Evolutionary conservation across 306 rosid genomes (phyloP), one percentile per base, ranked within the genome.

Genomic region (Prinsepia uniflora): DNA sequence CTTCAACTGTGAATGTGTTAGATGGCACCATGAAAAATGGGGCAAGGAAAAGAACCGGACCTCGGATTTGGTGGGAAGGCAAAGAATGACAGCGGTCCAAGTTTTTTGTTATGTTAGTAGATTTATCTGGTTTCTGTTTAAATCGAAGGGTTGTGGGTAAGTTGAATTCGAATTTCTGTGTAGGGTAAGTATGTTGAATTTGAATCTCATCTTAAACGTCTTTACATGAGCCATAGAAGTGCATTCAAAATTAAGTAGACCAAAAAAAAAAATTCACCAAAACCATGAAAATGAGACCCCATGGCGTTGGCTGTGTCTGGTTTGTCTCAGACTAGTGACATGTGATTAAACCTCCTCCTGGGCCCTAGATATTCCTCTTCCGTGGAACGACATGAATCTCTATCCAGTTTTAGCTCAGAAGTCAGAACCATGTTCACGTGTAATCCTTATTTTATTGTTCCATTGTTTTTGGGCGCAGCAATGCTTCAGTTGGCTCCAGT

Each of bases 11-110:
- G 45, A 54, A 76, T 12, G 41, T 10, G 39, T 70, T 22, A 30
- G 36, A 30, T 30, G 36, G 36, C 36, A 30, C 36, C 36, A 30
- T 30, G 36, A 30, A 1, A 30, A 30, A 30, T 30, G 42, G 5
- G 49, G 56, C 48, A 64, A 67, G 40, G 78, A 45, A 8, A 45
- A 54, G 18, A 50, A 24, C 24, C 55, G 75, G 75, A 40, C 56
- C 0, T 1, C 17, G 56, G 56, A 52, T 52, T n/a, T 52, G 56
- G 22, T 52, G 36, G 36, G 36, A 30, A 52, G 22, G 22, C 22
- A 22, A 60, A 65, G 39, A 15, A 42, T 69, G 66, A 68, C 52
- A 40, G 72, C 49, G 61, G 62, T 55, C 64, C 72, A 75, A 71
- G 75, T 75, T 66, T 58, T 67, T 67, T 66, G 78, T 62, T 18